Evolutionary conservation across 2,329 filamentous ascomycete genomes (phyloP).

Genomic region (Xylariaceae sp.): DNA sequence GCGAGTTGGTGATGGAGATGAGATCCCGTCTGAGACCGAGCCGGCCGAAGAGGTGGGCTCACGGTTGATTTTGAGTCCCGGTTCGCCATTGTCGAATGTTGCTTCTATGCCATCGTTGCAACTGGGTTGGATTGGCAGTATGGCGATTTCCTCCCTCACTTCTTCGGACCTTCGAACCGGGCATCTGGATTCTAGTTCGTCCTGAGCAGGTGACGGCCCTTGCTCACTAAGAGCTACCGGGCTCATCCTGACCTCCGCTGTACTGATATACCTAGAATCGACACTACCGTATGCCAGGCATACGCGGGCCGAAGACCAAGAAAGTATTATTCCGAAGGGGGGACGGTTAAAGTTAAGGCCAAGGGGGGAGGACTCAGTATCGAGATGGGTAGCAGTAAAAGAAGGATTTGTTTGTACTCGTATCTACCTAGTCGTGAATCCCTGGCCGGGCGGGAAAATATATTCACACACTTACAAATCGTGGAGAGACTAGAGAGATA

Average conservation of each 20-base stretch:
- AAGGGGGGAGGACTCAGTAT: no score
- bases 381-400: no score
- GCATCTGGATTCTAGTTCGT: not conserved
- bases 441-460: no score
- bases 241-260: conserved; percentile 5
- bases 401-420: no score
- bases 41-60: not conserved
- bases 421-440: no score
- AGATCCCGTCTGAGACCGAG: not conserved
- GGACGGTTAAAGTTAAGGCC: no score
- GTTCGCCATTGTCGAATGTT: not conserved
- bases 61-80: not conserved
- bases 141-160: not conserved
- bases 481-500: no score
- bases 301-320: no score
- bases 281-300: not conserved
- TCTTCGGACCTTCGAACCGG: not conserved
- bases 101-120: not conserved
- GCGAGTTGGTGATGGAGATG: not conserved
- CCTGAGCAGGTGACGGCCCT: not conserved
- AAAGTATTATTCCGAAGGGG: no score
- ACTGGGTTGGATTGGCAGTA: not conserved
- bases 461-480: no score
- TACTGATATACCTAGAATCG: not conserved
- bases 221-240: conserved; percentile 2